Evolutionary conservation across 176 grass and related monocot species (phyloP), one percentile per base, ranked within the genome.

Genomic region (Zoysia pacifica): DNA sequence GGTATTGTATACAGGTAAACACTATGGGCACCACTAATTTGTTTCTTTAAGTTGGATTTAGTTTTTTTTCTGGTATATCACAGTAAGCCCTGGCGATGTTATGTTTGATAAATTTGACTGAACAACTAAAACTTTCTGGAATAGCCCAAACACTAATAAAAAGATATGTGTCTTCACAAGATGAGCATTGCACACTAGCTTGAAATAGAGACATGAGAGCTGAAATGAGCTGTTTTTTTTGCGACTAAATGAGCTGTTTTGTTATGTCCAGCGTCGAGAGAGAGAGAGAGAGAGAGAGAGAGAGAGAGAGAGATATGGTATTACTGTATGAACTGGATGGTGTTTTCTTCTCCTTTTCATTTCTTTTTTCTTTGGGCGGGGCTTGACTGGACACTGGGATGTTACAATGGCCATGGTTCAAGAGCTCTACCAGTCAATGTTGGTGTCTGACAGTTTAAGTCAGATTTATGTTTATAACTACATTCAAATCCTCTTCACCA

Each of bases 1-100:
- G 73, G 77, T 45, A 58, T 64, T 70, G 71, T 62, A 58, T 56
- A 69, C 18, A 89, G 81, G 86, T 93, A 87, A 73, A 65, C 13
- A 54, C 4, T 49, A 12, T 14, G 7, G 67, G 70, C 53, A 5
- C 45, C 16, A 41, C 48, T 11, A 41, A 56, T 71, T 72, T 67
- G n/a, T 76, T 53, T 9, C 46, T 81, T 85, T 0, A 71, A 35
- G 39, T 50, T 51, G 11, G n/a, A 82, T 7, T 28, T 41, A 11
- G 9, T n/a, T 48, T 55, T n/a, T 4, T 75, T 36, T 65, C 16
- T 72, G 48, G 46, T 47, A 20, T 38, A 7, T 28, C 7, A 60
- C 44, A 66, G 3, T 68, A 28, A 55, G 35, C 49, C 11, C 44
- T 62, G 49, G 11, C 49, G 1, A 10, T 18, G 50, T 18, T 53